Evolutionary conservation across 2,329 filamentous ascomycete species (phyloP).

Genomic region (Aspergillus novofumigatus): DNA sequence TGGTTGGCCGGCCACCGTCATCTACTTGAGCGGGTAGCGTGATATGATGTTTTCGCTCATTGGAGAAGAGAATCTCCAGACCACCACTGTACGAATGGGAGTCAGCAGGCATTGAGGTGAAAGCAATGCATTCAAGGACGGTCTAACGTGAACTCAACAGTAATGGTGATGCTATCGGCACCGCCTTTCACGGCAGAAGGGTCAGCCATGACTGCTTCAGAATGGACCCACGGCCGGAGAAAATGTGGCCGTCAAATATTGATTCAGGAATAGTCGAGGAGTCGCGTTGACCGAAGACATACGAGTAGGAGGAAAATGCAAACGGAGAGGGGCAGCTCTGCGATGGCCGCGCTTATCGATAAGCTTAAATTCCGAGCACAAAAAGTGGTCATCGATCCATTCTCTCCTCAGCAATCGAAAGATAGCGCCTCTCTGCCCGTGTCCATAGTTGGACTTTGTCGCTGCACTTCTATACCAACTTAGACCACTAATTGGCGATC

Average conservation of each 20-base stretch:
- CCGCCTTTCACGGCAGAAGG: constrained; percentile 6
- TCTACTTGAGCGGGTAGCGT: constrained; percentile 61
- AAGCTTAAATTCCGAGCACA: constrained; percentile 26
- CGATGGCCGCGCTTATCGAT: constrained; percentile 35
- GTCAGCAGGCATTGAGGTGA: background rate
- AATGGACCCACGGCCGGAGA: background rate
- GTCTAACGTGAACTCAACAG: constrained; percentile 69
- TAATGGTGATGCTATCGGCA: constrained; percentile 49
- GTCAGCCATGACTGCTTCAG: constrained; percentile 7
- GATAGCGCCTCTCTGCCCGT: background rate
- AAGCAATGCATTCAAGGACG: constrained; percentile 1
- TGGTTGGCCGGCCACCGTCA: constrained; percentile 59
- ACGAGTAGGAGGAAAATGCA: background rate
- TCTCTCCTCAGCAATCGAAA: constrained; percentile 14
- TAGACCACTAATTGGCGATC: background rate
- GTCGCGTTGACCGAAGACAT: background rate
- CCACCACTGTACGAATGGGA: constrained; percentile 61
- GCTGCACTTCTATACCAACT: background rate
- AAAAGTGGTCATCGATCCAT: constrained; percentile 14
- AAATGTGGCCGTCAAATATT: background rate
- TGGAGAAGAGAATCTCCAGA: constrained; percentile 87
- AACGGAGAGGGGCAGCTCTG: constrained; percentile 16
- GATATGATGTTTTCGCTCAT: constrained; percentile 70
- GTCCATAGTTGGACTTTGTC: background rate
- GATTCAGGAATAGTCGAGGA: background rate